Base-by-base conservation (phyloP, 2,329 filamentous ascomycete species). In the Pseudophaeomoniella oleicola region DNA sequence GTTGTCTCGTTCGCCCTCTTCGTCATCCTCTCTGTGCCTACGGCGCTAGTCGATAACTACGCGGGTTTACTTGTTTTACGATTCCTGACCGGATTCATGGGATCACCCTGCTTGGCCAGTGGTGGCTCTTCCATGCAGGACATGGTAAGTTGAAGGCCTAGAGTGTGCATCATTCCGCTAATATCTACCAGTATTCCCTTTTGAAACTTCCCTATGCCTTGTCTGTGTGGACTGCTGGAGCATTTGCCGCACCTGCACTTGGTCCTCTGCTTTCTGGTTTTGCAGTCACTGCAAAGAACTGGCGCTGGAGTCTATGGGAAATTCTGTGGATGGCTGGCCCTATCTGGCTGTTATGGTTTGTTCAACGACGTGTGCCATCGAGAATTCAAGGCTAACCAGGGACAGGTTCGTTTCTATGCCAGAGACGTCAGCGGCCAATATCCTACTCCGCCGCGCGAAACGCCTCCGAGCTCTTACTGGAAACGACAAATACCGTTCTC, bases 1-100 rank as follows among this genome's bases (percentile, higher is more conserved):
- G 69, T 79, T 18, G 51, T 69, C 44, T 78, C 77, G 9, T 77
- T 82, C 59, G 69, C 70, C 40, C 58, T 81, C 18, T 83, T 81
- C 50, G 71, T 78, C 35, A 65, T 81, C 41, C 53, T 83, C 10
- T 72, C 68, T 3, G 66, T 82, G n/a, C 75, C 77, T 0, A 71
- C 75, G 0, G 72, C 75, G 0, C 51, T 81, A 0, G 72, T 72
- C 3, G 54, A 67, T 27, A 78, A 74, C 56, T 78, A 75, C 35
- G 56, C 70, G 0, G 74, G 75, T 0, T 61, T 83, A 10, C 64
- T 80, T 46, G 70, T 78, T 2, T 59, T 75, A 3, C 66, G 75
- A 1, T 78, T 78, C 54, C 53, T 79, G 2, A 70, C 72, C 42
- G 75, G 73, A 2, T 75, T 78, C 60, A 75, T 78, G 42, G 75